Conservation (phyloP, 129 eudicot genomes). For the Chrysanthemum lavandulifolium region DNA sequence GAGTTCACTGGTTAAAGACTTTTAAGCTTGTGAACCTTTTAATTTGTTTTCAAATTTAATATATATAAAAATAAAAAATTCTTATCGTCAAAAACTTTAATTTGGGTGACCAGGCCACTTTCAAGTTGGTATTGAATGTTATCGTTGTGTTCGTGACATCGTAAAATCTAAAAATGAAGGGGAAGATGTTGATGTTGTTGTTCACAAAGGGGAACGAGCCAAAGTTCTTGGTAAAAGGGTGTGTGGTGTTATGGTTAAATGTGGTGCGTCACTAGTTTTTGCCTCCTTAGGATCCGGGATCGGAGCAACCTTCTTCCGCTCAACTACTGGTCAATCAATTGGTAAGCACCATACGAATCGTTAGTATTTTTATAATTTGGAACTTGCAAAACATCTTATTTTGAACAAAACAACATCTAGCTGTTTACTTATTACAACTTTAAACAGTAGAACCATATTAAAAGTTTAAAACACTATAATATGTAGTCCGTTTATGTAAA, state of each 20-base stretch:
- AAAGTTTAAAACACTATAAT: no score
- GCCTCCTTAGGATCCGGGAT: slow-evolving; percentile 94
- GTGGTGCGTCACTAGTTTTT: slow-evolving; percentile 65
- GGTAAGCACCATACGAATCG: slow-evolving; percentile 43
- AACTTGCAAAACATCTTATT: no score
- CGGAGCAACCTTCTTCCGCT: slow-evolving; percentile 67
- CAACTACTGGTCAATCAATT: slow-evolving; percentile 75
- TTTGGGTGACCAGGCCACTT: slow-evolving; percentile 57
- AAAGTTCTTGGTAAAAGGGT: slow-evolving; percentile 59
- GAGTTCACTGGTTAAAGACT: neutral
- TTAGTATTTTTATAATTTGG: neutral
- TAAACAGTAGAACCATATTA: no score
- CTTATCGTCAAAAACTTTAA: neutral
- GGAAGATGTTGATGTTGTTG: slow-evolving; percentile 29
- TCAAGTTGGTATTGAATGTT: slow-evolving; percentile 70
- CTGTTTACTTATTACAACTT: no score
- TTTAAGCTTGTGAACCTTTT: neutral
- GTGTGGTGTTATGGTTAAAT: slow-evolving; percentile 43
- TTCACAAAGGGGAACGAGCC: slow-evolving; percentile 31
- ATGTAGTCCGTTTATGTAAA: no score
- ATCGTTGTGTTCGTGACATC: slow-evolving; percentile 45
- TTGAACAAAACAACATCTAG: no score
- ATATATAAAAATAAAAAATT: neutral
- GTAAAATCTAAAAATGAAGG: slow-evolving; percentile 30
- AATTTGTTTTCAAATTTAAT: neutral